Evolutionary conservation across 257 asterid species (phyloP).

Genomic region (Cordia subcordata): DNA sequence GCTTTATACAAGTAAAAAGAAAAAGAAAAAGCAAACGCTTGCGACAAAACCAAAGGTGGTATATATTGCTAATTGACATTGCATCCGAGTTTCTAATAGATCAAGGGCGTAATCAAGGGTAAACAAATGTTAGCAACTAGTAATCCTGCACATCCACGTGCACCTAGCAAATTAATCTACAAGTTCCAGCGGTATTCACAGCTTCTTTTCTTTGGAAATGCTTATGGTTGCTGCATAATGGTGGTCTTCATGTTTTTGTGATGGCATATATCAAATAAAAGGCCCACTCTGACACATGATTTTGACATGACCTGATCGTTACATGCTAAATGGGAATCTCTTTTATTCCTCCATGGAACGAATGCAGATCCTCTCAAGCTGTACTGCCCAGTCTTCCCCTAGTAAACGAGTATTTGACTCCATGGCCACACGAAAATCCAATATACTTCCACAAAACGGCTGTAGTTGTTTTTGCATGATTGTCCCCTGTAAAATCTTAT

Average conservation of each 20-base stretch:
- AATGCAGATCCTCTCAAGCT: constrained; percentile 60
- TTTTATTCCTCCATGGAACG: constrained; percentile 30
- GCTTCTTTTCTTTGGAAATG: constrained; percentile 14
- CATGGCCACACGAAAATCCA: constrained; percentile 75
- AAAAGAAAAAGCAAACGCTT: no score
- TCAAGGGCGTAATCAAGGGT: no score
- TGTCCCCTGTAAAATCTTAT: constrained; percentile 19
- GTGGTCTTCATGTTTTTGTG: not conserved
- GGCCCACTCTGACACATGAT: no score
- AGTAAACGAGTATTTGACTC: constrained; percentile 61
- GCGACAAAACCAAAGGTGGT: no score
- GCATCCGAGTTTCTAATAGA: no score
- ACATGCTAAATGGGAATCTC: constrained; percentile 10
- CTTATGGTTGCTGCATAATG: constrained; percentile 10
- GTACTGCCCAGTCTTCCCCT: constrained; percentile 72
- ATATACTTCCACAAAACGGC: constrained; percentile 26
- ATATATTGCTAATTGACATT: no score
- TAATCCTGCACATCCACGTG: constrained; percentile 28
- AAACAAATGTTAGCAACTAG: constrained; percentile 7
- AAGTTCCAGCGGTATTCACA: constrained; percentile 34
- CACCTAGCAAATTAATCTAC: constrained; percentile 25
- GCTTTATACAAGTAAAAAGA: no score
- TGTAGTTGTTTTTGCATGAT: constrained; percentile 13
- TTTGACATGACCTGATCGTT: not conserved
- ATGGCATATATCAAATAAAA: no score